Percentiles rank a stretch among this genome's conserved stretches.
Evolutionary conservation across 805 yeast species (phyloP).

Genomic region (Aciculoconidium aculeatum): DNA sequence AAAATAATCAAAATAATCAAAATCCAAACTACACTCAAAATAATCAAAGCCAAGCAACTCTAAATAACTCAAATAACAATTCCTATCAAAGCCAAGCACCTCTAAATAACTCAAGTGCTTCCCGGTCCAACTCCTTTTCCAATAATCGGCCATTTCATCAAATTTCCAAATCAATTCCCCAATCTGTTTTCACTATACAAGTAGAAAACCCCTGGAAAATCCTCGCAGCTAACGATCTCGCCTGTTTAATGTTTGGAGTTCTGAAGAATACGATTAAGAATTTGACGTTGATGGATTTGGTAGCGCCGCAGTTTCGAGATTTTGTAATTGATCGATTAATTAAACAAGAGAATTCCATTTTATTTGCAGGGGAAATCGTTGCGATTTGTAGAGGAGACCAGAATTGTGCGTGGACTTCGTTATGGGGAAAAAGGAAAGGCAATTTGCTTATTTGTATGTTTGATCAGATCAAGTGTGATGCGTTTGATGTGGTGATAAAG

Average conservation of each 20-base stretch:
- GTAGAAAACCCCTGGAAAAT: conserved; percentile 71
- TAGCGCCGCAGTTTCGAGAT: conserved; percentile 69
- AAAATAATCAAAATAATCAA: too few relatives aligned
- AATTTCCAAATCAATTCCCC: conserved; percentile 62
- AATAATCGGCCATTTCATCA: conserved; percentile 62
- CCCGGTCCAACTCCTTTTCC: too few relatives aligned
- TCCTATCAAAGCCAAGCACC: too few relatives aligned
- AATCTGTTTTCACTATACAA: conserved; percentile 80
- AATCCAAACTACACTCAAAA: too few relatives aligned
- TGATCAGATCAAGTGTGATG: conserved; percentile 66
- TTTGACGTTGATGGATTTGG: conserved; percentile 65
- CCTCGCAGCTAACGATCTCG: conserved; percentile 83
- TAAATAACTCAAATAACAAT: too few relatives aligned
- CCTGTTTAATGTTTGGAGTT: conserved; percentile 81
- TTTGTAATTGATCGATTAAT: conserved; percentile 57
- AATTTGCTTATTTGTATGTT: conserved; percentile 74
- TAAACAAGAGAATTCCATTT: conserved; percentile 36
- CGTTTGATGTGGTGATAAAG: conserved; percentile 18
- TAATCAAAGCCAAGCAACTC: too few relatives aligned
- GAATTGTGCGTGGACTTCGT: conserved; percentile 72
- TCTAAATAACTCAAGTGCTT: too few relatives aligned
- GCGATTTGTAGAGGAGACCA: conserved; percentile 66
- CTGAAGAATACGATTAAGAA: conserved; percentile 57
- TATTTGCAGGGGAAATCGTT: conserved; percentile 78
- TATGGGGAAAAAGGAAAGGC: conserved; percentile 82